Base-by-base conservation (phyloP, 768 basidiomycete species). In the Boletus vermiculosoides region DNA sequence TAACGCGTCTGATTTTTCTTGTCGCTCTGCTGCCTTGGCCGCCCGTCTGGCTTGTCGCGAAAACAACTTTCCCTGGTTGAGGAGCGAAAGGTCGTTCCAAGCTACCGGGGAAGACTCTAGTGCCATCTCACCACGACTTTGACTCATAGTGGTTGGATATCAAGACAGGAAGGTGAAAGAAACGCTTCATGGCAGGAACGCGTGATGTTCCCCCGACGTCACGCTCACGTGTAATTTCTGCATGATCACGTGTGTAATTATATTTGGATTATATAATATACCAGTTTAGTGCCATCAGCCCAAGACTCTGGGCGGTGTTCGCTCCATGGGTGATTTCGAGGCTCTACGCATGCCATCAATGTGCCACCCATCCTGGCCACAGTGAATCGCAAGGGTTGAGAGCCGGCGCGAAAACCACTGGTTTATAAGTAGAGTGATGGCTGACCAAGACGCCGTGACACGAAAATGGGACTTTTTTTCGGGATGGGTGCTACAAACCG, bases 1-100 rank as follows among this genome's bases (percentile, higher is more conserved):
- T 1, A 69, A 48, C 36, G 47, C 52, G 18, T 75, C 72, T 2
- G 69, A 73, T 12, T 37, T 59, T 39, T 54, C 33, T 9, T 42
- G 51, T 52, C 67, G 73, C 22, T 52, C 49, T 20, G 55, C 57
- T 10, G 60, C 57, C 34, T 63, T 68, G 31, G 47, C 52, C 2
- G 63, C 63, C 2, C 70, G 61, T 39, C 53, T 57, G 11, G 44
- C 61, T 45, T 56, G 51, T 33, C 66, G 57, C 4, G 22, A 44
- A 6, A 40, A 41, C 8, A 66, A 31, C 40, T 20, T 57, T 37
- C 50, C 52, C 31, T 64, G 50, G 3, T 50, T 30, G n/a, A 30
- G 5, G n/a, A 18, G 1, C n/a, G 25, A 45, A 2, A 20, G 0
- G 16, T 52, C 23, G 2, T 13, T 23, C 12, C 1, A 33, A 39